Percentiles rank a stretch among this genome's conserved stretches.
Conservation (phyloP, 2,329 filamentous ascomycete genomes). For the Botryotinia narcissicola region DNA sequence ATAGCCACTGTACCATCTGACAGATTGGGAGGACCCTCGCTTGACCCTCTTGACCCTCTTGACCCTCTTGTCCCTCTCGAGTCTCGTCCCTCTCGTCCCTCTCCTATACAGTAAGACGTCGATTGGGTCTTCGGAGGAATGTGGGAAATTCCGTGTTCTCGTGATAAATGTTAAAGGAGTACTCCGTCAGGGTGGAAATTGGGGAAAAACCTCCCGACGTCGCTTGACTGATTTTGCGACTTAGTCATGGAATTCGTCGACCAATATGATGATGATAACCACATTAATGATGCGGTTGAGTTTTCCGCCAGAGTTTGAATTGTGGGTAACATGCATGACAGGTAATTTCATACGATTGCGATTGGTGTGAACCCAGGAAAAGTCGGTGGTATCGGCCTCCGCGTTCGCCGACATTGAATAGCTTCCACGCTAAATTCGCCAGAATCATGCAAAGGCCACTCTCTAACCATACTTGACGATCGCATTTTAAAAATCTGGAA, state of each 20-base stretch:
- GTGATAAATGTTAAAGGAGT: background rate
- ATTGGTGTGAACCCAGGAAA: background rate
- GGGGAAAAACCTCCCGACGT: background rate
- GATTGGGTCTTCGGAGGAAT: background rate
- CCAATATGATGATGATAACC: background rate
- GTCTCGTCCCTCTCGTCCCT: no score
- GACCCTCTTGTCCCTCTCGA: no score
- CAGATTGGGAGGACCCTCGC: background rate
- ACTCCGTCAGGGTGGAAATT: background rate
- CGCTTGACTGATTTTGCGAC: background rate
- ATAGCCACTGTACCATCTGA: background rate
- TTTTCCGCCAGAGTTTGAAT: background rate
- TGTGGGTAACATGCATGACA: background rate
- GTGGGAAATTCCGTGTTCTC: background rate
- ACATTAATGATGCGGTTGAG: background rate
- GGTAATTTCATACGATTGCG: background rate
- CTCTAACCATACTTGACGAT: background rate
- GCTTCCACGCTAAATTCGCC: background rate
- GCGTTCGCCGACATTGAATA: constrained; percentile 2
- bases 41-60: background rate
- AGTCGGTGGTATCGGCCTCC: constrained; percentile 13
- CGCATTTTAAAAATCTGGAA: background rate
- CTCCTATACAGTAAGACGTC: no score
- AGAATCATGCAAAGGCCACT: background rate
- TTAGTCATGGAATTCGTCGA: background rate